A percentile compares a stretch with the other conserved stretches of the same genome.
Conservation (phyloP, 352 stramenopile species). For the Phytophthora megakarya region DNA sequence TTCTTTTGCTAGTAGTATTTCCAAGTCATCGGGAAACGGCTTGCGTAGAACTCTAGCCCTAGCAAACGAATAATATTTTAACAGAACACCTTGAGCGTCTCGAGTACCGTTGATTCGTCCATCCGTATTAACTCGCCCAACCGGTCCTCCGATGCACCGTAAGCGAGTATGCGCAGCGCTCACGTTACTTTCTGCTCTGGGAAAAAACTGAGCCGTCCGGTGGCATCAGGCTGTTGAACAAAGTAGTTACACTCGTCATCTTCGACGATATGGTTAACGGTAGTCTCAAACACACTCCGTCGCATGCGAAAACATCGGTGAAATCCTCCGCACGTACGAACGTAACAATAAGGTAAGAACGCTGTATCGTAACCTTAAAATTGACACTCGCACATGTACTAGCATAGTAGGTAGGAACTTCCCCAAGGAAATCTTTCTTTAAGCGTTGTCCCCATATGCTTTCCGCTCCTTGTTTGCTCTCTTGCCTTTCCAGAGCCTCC, state of each 20-base stretch:
- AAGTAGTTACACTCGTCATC: too few relatives aligned
- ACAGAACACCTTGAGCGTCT: neutral
- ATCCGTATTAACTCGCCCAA: slow-evolving; percentile 1
- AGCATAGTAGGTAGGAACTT: too few relatives aligned
- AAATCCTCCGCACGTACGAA: too few relatives aligned
- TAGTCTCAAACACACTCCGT: neutral
- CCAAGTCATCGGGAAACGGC: neutral
- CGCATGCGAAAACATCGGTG: neutral
- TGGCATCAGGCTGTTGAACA: too few relatives aligned
- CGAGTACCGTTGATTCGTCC: too few relatives aligned
- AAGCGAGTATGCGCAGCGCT: neutral
- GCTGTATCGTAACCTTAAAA: too few relatives aligned
- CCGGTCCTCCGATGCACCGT: neutral
- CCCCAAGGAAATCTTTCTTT: too few relatives aligned
- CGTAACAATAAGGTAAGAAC: too few relatives aligned
- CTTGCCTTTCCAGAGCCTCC: neutral
- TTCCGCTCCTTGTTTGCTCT: neutral
- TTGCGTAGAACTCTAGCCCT: neutral
- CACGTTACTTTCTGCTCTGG: too few relatives aligned
- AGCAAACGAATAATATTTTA: neutral
- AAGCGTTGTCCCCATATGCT: neutral
- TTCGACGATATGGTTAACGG: too few relatives aligned
- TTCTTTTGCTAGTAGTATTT: too few relatives aligned
- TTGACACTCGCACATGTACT: too few relatives aligned
- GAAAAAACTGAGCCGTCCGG: neutral